phyloP scores from a whole-genome alignment of 768 basidiomycete genomes.

The Imleria badia region DNA sequence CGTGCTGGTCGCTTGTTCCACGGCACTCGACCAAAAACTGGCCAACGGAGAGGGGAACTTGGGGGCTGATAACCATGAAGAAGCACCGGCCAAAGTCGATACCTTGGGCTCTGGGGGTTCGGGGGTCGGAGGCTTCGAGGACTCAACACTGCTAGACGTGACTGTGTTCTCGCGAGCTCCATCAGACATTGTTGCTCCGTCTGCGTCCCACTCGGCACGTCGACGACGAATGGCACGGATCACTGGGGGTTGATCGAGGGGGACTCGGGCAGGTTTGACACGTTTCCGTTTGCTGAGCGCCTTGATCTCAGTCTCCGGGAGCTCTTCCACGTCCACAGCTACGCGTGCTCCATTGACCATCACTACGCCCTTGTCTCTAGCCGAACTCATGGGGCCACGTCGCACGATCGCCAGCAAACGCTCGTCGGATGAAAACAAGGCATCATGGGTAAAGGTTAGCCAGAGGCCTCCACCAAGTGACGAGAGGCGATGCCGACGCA shows the following conservation, averaged over 20 bases:
- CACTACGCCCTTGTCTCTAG: conserved; percentile 78
- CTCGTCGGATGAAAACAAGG: conserved; percentile 73
- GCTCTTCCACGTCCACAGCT: conserved; percentile 83
- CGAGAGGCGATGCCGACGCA: conserved; percentile 85
- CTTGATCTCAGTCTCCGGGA: conserved; percentile 86
- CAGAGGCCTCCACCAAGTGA: conserved; percentile 89
- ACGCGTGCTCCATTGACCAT: conserved; percentile 89
- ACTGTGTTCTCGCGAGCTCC: conserved; percentile 16
- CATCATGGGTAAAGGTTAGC: conserved; percentile 89
- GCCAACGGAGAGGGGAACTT: conserved; percentile 67
- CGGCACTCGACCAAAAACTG: conserved; percentile 70
- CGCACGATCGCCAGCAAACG: conserved; percentile 73
- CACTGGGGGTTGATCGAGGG: conserved; percentile 91
- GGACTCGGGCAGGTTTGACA: conserved; percentile 79
- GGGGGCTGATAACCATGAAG: conserved; percentile 58
- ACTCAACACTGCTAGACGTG: conserved; percentile 14
- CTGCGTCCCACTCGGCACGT: conserved; percentile 70
- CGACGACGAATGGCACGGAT: conserved; percentile 66
- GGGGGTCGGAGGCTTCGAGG: conserved; percentile 19
- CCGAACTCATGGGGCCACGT: conserved; percentile 54
- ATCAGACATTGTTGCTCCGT: conserved; percentile 33
- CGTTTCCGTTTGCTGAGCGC: conserved; percentile 79
- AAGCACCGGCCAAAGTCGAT: conserved; percentile 16
- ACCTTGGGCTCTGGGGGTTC: conserved; percentile 20
- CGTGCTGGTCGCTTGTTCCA: conserved; percentile 70